Evolutionary conservation across 208 protist species (phyloP).

Genomic region (Crithidia thermophila): DNA sequence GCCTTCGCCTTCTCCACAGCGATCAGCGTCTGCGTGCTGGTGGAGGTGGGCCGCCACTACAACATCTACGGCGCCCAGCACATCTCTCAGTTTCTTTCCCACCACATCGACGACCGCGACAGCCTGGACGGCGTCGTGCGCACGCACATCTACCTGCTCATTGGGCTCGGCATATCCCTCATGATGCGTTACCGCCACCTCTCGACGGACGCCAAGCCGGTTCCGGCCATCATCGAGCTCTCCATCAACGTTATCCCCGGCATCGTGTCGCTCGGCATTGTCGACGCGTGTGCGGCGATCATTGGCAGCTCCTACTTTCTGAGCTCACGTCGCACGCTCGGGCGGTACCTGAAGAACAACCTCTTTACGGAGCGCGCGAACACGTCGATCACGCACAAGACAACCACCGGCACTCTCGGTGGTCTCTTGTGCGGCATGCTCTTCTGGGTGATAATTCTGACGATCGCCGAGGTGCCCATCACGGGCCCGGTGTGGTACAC

Average conservation of each 20-base stretch:
- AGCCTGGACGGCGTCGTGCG: conserved; percentile 65
- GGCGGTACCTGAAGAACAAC: conserved; percentile 74
- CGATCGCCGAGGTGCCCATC: conserved; percentile 57
- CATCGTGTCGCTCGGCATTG: conserved; percentile 80
- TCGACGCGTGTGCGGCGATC: conserved; percentile 84
- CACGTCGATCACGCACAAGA: conserved; percentile 88
- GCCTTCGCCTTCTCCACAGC: conserved; percentile 77
- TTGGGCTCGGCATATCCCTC: conserved; percentile 70
- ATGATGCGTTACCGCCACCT: conserved; percentile 76
- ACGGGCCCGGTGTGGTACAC: conserved; percentile 46
- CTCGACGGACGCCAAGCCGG: conserved; percentile 15
- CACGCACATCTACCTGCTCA: conserved; percentile 90
- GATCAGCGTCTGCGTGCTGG: conserved; percentile 45
- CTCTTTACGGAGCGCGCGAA: conserved; percentile 84
- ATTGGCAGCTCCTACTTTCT: conserved; percentile 81
- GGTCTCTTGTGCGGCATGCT: conserved; percentile 70
- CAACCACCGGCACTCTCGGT: conserved; percentile 79
- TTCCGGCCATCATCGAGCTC: conserved; percentile 67
- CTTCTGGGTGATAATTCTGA: conserved; percentile 74
- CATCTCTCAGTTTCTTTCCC: conserved; percentile 55
- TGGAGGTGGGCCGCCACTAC: conserved; percentile 75
- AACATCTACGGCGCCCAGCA: conserved; percentile 58
- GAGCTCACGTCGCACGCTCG: conserved; percentile 59
- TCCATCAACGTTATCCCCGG: conserved; percentile 85
- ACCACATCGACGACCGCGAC: conserved; percentile 84